Evolutionary conservation across 73 alveolate species (phyloP), one percentile per base, ranked within the genome.

Genomic region (Effrenium voratum): DNA sequence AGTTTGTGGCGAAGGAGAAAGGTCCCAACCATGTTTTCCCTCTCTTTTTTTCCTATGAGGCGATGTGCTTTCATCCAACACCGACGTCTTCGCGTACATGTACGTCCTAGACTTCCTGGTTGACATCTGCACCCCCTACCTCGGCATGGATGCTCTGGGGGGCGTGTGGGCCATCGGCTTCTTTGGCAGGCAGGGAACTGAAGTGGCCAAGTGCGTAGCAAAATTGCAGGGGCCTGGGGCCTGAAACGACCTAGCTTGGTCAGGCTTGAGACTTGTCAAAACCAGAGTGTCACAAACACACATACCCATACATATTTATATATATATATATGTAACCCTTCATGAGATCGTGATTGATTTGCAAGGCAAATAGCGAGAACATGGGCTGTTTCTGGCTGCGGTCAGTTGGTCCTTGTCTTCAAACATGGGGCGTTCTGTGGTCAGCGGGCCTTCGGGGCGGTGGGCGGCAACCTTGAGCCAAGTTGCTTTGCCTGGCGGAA

Each of bases 71-170:
- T 82, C 92, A 0, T 47, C 6, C 0, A 82, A 36, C 92, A 47
- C 52, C 26, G 92, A 82, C n/a, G 92, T 82, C 55, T 82, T 82
- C 50, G 50, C 50, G 75, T 82, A 82, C 92, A 82, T 82, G 92
- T 75, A 90, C 52, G 97, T 90, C 76, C 44, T 90, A 55, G 97
- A 90, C 87, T 90, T 90, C 87, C 30, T 90, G 79, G 97, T 90
- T 55, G 97, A 90, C 47, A 52, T 75, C 1, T 50, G n/a, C 57
- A 66, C 87, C 10, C 97, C 97, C 26, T 90, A 90, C 75, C 87
- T 90, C 73, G 97, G 97, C 44, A 30, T 44, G 87, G 97, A 90
- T 32, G 40, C 59, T 43, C 41, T 68, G 59, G 16, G 97, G 15
- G 76, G 87, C 52, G 50, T 79, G 22, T 90, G 97, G 97, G 87